These are phyloP conservation scores for Fusarium equiseti DNA, from an alignment of 2,329 filamentous ascomycete genomes.

Conservation along the genomic window DNA sequence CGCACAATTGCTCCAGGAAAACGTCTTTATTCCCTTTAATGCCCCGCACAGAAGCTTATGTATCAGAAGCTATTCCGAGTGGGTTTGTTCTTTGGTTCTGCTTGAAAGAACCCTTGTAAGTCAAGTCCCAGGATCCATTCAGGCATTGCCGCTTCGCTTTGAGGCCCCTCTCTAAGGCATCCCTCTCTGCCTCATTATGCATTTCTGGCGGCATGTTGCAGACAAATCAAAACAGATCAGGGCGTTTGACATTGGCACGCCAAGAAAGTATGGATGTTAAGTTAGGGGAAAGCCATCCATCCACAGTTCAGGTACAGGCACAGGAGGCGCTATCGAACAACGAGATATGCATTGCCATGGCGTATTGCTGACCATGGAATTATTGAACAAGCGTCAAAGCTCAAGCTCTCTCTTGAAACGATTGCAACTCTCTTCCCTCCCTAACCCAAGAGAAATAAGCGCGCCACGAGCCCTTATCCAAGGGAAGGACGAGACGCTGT, in stretches of 20 bases:
- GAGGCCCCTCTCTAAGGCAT: conserved; percentile 26
- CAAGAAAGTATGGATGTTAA: conserved; percentile 26
- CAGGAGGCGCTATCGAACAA: conserved; percentile 33
- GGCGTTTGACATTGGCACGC: conserved; percentile 5
- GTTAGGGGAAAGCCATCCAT: conserved; percentile 28
- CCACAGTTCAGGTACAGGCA: conserved; percentile 33
- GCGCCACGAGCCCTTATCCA: conserved; percentile 20
- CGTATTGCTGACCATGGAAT: conserved; percentile 39
- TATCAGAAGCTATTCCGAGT: conserved; percentile 17
- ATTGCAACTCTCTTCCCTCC: conserved; percentile 3
- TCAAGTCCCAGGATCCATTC: conserved; percentile 16
- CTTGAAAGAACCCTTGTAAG: conserved; percentile 23
- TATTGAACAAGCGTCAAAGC: conserved; percentile 18
- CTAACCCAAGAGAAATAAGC: conserved; percentile 22
- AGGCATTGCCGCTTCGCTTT: conserved; percentile 25
- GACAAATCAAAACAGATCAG: conserved; percentile 37
- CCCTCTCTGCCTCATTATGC: conserved; percentile 8
- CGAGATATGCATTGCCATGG: conserved; percentile 42
- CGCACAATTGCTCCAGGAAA: conserved; percentile 10
- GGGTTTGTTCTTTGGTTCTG: not conserved
- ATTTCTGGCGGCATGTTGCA: conserved; percentile 19
- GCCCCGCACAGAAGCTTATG: conserved; percentile 26
- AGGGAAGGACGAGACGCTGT: conserved; percentile 15
- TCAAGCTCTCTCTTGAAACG: conserved; percentile 13
- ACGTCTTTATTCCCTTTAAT: conserved; percentile 7